phyloP scores from a whole-genome alignment of 805 yeast species.

The Teunomyces pallodes region DNA sequence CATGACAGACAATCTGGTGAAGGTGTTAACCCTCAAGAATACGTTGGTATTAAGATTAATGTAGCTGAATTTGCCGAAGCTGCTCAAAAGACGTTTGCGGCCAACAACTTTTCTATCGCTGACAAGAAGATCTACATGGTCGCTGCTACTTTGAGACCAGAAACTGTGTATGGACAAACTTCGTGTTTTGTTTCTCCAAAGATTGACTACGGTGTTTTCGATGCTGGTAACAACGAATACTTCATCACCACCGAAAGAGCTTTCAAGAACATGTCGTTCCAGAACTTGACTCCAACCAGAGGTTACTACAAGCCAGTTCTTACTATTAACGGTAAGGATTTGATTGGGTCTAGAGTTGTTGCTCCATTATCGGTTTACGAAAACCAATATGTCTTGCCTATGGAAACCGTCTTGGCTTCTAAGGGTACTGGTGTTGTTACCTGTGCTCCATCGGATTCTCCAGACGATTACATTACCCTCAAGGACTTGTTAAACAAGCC shows the following conservation, averaged over 20 bases:
- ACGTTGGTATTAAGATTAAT: constrained; percentile 86
- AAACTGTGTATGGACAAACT: constrained; percentile 98
- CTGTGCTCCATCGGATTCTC: constrained; percentile 98
- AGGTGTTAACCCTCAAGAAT: constrained; percentile 96
- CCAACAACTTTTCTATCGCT: constrained; percentile 43
- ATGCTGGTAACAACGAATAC: constrained; percentile 69
- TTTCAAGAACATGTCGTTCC: constrained; percentile 95
- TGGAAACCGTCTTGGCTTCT: constrained; percentile 92
- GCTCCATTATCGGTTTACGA: constrained; percentile 78
- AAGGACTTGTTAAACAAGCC: constrained; percentile 84
- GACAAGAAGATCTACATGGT: constrained; percentile 74
- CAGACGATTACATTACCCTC: constrained; percentile 91
- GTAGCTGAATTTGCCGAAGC: constrained; percentile 56
- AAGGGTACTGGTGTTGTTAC: constrained; percentile 99
- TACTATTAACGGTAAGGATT: constrained; percentile 62
- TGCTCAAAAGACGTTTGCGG: constrained; percentile 54
- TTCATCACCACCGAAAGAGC: constrained; percentile 92
- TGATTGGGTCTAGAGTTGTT: constrained; percentile 81
- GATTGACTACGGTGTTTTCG: constrained; percentile 86
- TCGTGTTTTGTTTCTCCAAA: constrained; percentile 97
- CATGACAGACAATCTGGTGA: constrained; percentile 98
- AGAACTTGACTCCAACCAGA: constrained; percentile 85
- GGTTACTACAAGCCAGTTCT: constrained; percentile 67
- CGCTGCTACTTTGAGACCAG: constrained; percentile 98
- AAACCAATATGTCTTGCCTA: constrained; percentile 82